Percentiles rank a stretch among this genome's conserved stretches.
These are phyloP conservation scores for Gloeopeniophorella convolvens DNA, from an alignment of 768 basidiomycete species.

Conservation along the genomic window DNA sequence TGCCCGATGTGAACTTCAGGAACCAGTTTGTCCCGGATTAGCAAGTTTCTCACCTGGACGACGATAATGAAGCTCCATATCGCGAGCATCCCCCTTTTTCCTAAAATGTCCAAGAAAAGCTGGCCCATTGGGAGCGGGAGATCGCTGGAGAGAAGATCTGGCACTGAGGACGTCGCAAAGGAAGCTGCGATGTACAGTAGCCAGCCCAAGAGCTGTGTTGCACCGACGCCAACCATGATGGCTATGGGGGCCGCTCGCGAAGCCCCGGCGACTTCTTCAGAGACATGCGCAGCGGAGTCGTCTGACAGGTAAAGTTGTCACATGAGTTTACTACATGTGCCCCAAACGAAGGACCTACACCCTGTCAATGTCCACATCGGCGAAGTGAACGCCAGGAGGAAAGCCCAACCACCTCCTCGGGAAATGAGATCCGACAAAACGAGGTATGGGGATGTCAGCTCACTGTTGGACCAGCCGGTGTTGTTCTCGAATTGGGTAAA, in stretches of 20 bases:
- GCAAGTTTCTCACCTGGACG: constrained; percentile 38
- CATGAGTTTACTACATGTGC: not conserved
- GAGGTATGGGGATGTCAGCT: constrained; percentile 19
- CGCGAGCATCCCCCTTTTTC: constrained; percentile 63
- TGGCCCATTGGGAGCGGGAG: constrained; percentile 70
- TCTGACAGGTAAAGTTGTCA: constrained; percentile 34
- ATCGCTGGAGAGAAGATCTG: constrained; percentile 38
- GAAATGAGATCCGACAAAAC: not conserved
- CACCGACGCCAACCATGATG: constrained; percentile 56
- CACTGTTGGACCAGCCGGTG: constrained; percentile 60
- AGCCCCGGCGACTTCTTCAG: constrained; percentile 65
- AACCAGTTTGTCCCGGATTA: constrained; percentile 21
- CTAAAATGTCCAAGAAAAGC: constrained; percentile 56
- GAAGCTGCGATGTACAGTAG: constrained; percentile 58
- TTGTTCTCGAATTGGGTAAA: constrained; percentile 68
- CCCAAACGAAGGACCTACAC: constrained; percentile 36
- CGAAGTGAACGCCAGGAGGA: constrained; percentile 63
- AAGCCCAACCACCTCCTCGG: constrained; percentile 62
- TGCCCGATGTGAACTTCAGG: constrained; percentile 24
- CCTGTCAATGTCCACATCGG: constrained; percentile 80
- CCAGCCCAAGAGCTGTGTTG: constrained; percentile 59
- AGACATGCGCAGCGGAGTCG: constrained; percentile 70
- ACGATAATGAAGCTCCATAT: constrained; percentile 69
- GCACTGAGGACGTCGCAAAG: constrained; percentile 53
- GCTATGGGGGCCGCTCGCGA: constrained; percentile 60